A percentile compares a stretch with the other conserved stretches of the same genome.
phyloP scores from a whole-genome alignment of 2,329 filamentous ascomycete genomes.

The Monilinia fructicola region DNA sequence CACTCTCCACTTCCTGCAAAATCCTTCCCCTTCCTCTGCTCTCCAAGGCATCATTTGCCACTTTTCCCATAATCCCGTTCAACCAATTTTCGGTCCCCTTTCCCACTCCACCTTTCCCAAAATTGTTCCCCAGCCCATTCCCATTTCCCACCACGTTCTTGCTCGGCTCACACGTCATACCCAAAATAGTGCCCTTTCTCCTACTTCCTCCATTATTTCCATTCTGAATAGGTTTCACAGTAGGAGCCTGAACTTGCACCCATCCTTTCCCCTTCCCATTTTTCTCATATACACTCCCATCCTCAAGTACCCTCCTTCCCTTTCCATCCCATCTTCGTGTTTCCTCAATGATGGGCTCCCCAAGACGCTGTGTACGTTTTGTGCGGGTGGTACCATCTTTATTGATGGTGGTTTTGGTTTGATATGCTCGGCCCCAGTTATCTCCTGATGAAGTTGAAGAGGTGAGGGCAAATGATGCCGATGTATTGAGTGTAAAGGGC shows the following conservation, averaged over 20 bases:
- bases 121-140: conserved; percentile 14
- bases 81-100: conserved; percentile 4
- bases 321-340: conserved; percentile 22
- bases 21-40: conserved; percentile 18
- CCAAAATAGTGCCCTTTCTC: conserved; percentile 20
- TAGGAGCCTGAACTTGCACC: conserved; percentile 17
- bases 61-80: conserved; percentile 18
- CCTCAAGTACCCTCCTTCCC: conserved; percentile 17
- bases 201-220: neutral
- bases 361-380: conserved; percentile 16
- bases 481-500: conserved; percentile 21
- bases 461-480: conserved; percentile 15
- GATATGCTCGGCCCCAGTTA: conserved; percentile 17
- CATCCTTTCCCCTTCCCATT: conserved; percentile 23
- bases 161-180: conserved; percentile 19
- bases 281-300: conserved; percentile 23
- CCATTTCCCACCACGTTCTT: conserved; percentile 7
- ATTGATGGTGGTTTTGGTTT: conserved; percentile 15
- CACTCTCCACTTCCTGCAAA: conserved; percentile 17
- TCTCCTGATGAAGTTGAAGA: conserved; percentile 18
- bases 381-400: conserved; percentile 22
- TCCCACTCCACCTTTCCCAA: conserved; percentile 19
- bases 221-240: conserved; percentile 9
- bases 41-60: conserved; percentile 21
- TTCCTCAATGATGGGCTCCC: conserved; percentile 21